Evolutionary conservation across 2,329 filamentous ascomycete genomes (phyloP).

Genomic region (Pseudogymnoascus sp.): DNA sequence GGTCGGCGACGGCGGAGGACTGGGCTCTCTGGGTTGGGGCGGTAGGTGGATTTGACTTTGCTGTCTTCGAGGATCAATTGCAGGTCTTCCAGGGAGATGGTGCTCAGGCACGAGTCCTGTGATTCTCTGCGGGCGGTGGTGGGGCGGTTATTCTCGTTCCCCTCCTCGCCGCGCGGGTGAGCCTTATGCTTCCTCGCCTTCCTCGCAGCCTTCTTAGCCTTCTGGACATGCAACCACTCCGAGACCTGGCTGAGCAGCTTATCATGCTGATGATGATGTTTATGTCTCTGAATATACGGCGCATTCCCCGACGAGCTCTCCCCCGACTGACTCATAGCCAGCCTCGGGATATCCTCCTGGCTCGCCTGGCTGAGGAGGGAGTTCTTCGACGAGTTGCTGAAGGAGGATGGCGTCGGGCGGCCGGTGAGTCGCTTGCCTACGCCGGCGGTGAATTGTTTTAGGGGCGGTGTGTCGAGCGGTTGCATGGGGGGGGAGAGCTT

Average conservation of each 20-base stretch:
- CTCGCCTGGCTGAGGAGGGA: conserved; percentile 38
- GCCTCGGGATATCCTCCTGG: conserved; percentile 15
- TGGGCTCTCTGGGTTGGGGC: conserved; percentile 30
- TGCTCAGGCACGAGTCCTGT: conserved; percentile 59
- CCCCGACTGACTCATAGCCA: conserved; percentile 16
- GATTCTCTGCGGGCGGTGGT: conserved; percentile 41
- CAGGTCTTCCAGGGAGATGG: conserved; percentile 70
- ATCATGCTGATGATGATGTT: conserved; percentile 32
- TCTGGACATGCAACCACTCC: conserved; percentile 80
- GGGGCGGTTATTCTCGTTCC: conserved; percentile 18
- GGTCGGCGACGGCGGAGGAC: conserved; percentile 19
- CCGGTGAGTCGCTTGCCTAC: conserved; percentile 15
- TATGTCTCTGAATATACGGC: not conserved
- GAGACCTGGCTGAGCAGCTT: conserved; percentile 66
- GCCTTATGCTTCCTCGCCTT: conserved; percentile 41
- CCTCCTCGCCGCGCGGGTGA: conserved; percentile 8
- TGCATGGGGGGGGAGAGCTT: conserved; percentile 6
- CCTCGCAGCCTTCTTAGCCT: conserved; percentile 54
- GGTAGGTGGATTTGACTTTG: conserved; percentile 24
- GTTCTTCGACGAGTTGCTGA: conserved; percentile 36
- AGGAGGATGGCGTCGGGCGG: conserved; percentile 19
- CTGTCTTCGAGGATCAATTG: conserved; percentile 67
- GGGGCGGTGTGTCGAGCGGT: not conserved
- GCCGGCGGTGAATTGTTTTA: conserved; percentile 19
- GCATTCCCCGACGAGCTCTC: conserved; percentile 19